Conservation (phyloP, 2,329 filamentous ascomycete species). For the Ophiostoma himal-ulmi region DNA sequence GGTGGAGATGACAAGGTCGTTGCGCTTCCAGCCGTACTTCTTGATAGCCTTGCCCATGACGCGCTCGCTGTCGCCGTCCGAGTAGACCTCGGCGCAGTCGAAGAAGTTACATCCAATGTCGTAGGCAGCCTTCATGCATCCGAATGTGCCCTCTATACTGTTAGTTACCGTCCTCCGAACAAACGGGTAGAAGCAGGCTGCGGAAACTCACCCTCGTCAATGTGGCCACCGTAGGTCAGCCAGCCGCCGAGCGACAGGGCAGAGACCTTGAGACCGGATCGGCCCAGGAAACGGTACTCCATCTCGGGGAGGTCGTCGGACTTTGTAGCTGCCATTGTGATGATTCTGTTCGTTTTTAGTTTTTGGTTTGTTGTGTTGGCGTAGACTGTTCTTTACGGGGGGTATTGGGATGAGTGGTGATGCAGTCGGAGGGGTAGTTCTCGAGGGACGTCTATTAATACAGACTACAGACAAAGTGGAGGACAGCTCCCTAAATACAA, state of each 20-base stretch:
- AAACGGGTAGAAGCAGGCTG: too few species aligned
- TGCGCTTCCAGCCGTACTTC: constrained; percentile 55
- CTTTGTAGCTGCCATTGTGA: constrained; percentile 13
- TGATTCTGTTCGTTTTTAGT: background rate
- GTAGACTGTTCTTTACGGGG: background rate
- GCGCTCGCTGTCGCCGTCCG: constrained; percentile 56
- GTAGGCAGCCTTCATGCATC: constrained; percentile 57
- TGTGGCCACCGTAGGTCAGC: constrained; percentile 39
- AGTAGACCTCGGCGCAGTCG: constrained; percentile 54
- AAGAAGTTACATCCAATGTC: constrained; percentile 59
- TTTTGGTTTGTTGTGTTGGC: background rate
- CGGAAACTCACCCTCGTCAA: constrained; percentile 29
- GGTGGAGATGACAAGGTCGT: constrained; percentile 55
- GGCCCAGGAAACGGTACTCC: constrained; percentile 23
- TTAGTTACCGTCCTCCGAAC: background rate
- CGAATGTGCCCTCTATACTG: constrained; percentile 48
- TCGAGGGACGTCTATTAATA: background rate
- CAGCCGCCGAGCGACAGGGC: constrained; percentile 48
- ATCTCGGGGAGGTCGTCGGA: constrained; percentile 20
- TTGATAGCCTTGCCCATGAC: constrained; percentile 59
- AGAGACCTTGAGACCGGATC: constrained; percentile 26
- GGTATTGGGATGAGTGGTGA: background rate
- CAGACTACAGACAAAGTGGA: background rate
- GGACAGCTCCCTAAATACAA: background rate
- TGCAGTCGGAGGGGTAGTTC: constrained; percentile 5